Conservation (phyloP, 192 early-diverging fungal species). For the Coemansia umbellata region DNA sequence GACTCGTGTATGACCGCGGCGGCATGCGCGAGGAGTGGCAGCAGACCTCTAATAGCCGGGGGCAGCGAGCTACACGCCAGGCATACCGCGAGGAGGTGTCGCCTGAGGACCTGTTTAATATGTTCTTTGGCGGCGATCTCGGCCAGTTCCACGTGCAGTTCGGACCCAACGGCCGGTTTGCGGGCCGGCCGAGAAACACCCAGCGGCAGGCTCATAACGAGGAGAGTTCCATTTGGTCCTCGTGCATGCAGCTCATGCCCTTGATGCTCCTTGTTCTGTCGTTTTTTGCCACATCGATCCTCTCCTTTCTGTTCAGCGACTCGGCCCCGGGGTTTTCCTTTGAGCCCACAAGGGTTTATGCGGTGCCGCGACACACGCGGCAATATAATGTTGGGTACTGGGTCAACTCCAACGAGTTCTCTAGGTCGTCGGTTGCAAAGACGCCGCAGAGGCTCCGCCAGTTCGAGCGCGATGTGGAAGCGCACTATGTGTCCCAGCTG, state of each 20-base stretch:
- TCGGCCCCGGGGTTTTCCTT: slow-evolving; percentile 64
- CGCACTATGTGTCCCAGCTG: slow-evolving; percentile 61
- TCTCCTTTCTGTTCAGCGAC: slow-evolving; percentile 44
- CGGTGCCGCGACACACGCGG: slow-evolving; percentile 53
- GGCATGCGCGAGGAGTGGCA: slow-evolving; percentile 54
- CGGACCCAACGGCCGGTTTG: slow-evolving; percentile 13
- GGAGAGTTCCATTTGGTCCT: slow-evolving; percentile 26
- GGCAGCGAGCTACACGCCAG: not conserved
- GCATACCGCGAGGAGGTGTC: slow-evolving; percentile 68
- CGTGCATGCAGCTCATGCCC: slow-evolving; percentile 74
- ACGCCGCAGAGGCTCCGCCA: slow-evolving; percentile 52
- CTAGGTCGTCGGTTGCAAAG: slow-evolving; percentile 21
- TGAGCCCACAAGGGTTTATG: slow-evolving; percentile 49
- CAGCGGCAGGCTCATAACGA: slow-evolving; percentile 43
- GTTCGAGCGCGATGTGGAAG: slow-evolving; percentile 74
- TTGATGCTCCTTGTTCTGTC: slow-evolving; percentile 72
- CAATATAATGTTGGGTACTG: slow-evolving; percentile 70
- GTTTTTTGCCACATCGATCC: slow-evolving; percentile 65
- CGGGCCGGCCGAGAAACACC: not conserved
- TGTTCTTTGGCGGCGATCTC: slow-evolving; percentile 82
- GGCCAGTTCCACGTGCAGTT: slow-evolving; percentile 52
- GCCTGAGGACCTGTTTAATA: slow-evolving; percentile 94
- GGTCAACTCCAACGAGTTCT: slow-evolving; percentile 63
- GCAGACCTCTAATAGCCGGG: slow-evolving; percentile 4
- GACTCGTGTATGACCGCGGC: slow-evolving; percentile 78